Evolutionary conservation across 352 stramenopile genomes (phyloP).

Genomic region (Phytophthora pseudosyringae): DNA sequence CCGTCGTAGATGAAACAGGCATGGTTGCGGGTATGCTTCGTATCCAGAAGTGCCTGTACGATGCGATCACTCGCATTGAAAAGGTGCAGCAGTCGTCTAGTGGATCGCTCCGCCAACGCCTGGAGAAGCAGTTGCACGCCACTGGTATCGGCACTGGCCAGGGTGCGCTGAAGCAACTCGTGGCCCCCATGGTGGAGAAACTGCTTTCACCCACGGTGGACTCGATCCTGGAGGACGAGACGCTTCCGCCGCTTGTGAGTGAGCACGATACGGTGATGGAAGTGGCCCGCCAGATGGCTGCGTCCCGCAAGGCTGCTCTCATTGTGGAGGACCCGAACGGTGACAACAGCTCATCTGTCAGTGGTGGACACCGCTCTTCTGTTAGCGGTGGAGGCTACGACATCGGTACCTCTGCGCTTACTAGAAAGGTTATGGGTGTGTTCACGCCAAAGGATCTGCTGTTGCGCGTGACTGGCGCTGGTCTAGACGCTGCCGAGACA

Average conservation of each 20-base stretch:
- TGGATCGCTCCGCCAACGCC: slow-evolving; percentile 67
- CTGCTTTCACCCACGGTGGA: slow-evolving; percentile 85
- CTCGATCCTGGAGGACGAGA: slow-evolving; percentile 80
- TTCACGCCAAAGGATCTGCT: slow-evolving; percentile 99
- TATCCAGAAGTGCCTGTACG: slow-evolving; percentile 99
- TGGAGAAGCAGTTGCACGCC: slow-evolving; percentile 80
- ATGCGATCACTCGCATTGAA: slow-evolving; percentile 97
- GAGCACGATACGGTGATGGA: slow-evolving; percentile 85
- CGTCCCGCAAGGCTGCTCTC: slow-evolving; percentile 79
- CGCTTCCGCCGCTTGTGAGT: slow-evolving; percentile 79
- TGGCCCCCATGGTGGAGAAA: slow-evolving; percentile 88
- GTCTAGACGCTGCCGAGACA: slow-evolving; percentile 90
- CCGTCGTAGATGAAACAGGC: slow-evolving; percentile 91
- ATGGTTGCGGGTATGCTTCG: slow-evolving; percentile 97
- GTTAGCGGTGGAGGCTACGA: slow-evolving; percentile 47
- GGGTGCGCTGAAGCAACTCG: slow-evolving; percentile 70
- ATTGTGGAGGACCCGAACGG: slow-evolving; percentile 76
- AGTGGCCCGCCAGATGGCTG: slow-evolving; percentile 86
- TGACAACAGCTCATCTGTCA: slow-evolving; percentile 45
- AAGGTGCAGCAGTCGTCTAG: slow-evolving; percentile 85
- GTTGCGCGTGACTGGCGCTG: slow-evolving; percentile 93
- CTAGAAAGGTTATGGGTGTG: slow-evolving; percentile 91
- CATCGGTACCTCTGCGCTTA: slow-evolving; percentile 48
- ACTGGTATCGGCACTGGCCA: slow-evolving; percentile 70
- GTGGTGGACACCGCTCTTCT: slow-evolving; percentile 43